Evolutionary conservation across 257 asterid genomes (phyloP), one percentile per base, ranked within the genome.

Genomic region (Penstemon eatonii): DNA sequence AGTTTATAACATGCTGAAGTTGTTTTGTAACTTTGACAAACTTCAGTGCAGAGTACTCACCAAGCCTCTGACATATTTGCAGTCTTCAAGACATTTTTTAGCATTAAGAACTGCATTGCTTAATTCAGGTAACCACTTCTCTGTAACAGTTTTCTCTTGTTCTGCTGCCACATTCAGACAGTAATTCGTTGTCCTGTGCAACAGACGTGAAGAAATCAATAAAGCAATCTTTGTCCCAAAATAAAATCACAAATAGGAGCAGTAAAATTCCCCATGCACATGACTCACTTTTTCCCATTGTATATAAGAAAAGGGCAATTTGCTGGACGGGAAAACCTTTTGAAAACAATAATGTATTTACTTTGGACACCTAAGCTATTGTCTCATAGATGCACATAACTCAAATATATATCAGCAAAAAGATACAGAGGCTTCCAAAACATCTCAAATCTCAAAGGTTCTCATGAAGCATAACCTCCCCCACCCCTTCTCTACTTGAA

Each of bases 41-140:
- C 33, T 25, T 54, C 55, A 49, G 42, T 57, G 40, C 63, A 41
- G 66, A 68, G 55, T 62, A 86, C 97, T 91, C 67, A 94, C 99
- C 96, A 94, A 82, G 61, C 99, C 97, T 81, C 89, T 68, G 76
- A 90, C 99, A 66, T 91, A 89, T 76, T 79, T 86, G 85, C 99
- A 94, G 77, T 94, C 96, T 70, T 87, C 96, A 25, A 91, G 83
- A 76, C 88, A 89, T 78, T 89, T 89, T 72, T 89, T 92, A 76
- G 99, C 95, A 81, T 81, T 86, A 57, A 81, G 71, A 78, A 91
- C 84, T 41, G 92, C 90, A 73, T 70, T 84, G 59, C 81, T 85
- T 61, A 94, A 80, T 73, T 91, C 98, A 58, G 95, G 94, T 60
- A 91, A 52, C 98, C 99, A 94, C 69, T 91, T 83, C 79, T 91